Conservation (phyloP, 768 basidiomycete species). For the Lenzites betulinus region DNA sequence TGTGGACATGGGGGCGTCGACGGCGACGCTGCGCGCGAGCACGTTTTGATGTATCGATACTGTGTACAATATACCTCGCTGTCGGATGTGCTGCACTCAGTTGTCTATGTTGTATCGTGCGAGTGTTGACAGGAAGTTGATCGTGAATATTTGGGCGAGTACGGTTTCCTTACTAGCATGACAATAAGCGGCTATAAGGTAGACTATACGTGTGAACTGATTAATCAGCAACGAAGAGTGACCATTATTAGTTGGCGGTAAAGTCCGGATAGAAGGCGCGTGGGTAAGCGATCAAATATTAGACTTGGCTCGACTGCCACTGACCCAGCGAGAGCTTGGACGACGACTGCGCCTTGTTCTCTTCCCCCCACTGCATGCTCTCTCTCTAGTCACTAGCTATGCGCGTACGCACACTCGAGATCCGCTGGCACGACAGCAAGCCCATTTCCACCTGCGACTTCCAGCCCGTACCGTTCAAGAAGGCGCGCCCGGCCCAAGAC, state of each 20-base stretch:
- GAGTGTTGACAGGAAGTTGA: no score
- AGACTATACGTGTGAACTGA: not conserved
- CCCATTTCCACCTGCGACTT: constrained; percentile 98
- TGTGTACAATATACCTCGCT: constrained; percentile 11
- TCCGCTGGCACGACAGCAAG: constrained; percentile 94
- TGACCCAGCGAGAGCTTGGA: not conserved
- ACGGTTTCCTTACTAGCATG: not conserved
- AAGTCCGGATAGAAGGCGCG: not conserved
- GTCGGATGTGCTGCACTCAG: no score
- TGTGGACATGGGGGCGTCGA: constrained; percentile 25
- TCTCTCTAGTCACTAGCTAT: constrained; percentile 39
- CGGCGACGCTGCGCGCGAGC: constrained; percentile 23
- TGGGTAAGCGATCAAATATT: constrained; percentile 2
- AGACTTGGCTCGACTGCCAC: not conserved
- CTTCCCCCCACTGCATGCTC: not conserved
- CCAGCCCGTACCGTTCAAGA: constrained; percentile 82
- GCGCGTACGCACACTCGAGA: constrained; percentile 90
- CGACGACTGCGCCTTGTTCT: not conserved
- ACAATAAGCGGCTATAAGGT: not conserved
- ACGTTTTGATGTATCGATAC: constrained; percentile 18
- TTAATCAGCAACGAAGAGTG: not conserved
- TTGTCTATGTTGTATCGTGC: no score
- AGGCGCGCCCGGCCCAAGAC: constrained; percentile 65
- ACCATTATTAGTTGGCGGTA: not conserved
- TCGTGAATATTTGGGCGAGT: not conserved